phyloP scores from a whole-genome alignment of 164 flowering plant species.

The Hamamelis virginiana region DNA sequence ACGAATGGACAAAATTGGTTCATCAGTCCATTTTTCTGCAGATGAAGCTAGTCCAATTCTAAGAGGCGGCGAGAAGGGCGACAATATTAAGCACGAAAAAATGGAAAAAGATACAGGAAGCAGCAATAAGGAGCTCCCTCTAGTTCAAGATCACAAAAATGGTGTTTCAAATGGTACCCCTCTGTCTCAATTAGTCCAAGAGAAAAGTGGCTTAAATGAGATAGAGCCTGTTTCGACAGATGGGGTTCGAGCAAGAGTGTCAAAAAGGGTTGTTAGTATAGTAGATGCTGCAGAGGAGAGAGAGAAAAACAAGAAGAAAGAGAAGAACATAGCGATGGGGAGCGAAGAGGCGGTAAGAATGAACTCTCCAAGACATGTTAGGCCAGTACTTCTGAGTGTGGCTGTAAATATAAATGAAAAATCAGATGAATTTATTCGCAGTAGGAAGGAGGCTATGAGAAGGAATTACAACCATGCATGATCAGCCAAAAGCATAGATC shows the following conservation, averaged over 20 bases:
- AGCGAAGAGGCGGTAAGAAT: not conserved
- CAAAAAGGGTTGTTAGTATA: not conserved
- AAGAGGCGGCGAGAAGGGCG: not conserved
- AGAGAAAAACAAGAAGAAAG: slow-evolving; percentile 8
- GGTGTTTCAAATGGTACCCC: not conserved
- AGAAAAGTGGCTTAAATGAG: too few relatives aligned
- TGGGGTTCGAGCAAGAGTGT: not conserved
- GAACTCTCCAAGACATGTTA: slow-evolving; percentile 6
- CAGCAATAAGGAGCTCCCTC: not conserved
- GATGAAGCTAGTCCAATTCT: not conserved
- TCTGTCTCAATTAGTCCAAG: too few relatives aligned
- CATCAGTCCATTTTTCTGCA: slow-evolving; percentile 1
- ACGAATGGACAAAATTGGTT: not conserved
- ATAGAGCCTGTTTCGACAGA: not conserved
- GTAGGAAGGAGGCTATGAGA: slow-evolving; percentile 33
- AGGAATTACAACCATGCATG: slow-evolving; percentile 1
- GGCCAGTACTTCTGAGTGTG: slow-evolving; percentile 18
- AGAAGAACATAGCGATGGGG: not conserved
- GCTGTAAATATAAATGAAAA: slow-evolving; percentile 35
- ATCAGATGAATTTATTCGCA: slow-evolving; percentile 34
- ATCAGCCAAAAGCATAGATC: not conserved
- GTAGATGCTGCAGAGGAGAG: not conserved
- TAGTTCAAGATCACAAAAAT: not conserved
- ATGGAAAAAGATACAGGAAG: not conserved
- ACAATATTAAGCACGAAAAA: not conserved